These are phyloP conservation scores for Calycina marina DNA, from an alignment of 2,329 filamentous ascomycete genomes.

Conservation along the genomic window DNA sequence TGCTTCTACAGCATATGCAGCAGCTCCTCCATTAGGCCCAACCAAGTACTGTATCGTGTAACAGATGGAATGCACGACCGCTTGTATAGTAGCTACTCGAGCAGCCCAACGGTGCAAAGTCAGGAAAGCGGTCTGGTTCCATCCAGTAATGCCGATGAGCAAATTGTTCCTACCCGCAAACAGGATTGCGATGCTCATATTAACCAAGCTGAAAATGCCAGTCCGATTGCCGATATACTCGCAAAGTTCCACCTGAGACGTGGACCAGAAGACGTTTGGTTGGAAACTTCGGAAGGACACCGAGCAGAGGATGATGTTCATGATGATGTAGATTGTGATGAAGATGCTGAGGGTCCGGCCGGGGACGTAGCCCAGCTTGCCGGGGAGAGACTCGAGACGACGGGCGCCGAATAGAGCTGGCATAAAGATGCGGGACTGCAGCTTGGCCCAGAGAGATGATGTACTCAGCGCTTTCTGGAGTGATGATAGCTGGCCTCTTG, in stretches of 20 bases:
- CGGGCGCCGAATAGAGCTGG: slow-evolving; percentile 1
- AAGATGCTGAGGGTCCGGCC: slow-evolving; percentile 2
- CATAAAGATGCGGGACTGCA: slow-evolving; percentile 1
- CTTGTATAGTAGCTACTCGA: slow-evolving; percentile 29
- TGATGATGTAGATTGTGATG: slow-evolving; percentile 4
- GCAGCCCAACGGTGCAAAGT: slow-evolving; percentile 35
- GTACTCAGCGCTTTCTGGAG: slow-evolving; percentile 1
- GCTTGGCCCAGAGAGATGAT: slow-evolving; percentile 1
- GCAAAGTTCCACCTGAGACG: background rate
- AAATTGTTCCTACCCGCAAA: slow-evolving; percentile 7
- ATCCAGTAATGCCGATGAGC: slow-evolving; percentile 4
- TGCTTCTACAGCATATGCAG: background rate
- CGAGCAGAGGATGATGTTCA: slow-evolving; percentile 7
- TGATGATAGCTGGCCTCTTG: background rate
- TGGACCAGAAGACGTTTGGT: slow-evolving; percentile 2
- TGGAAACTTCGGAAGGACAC: slow-evolving; percentile 1
- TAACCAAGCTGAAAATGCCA: slow-evolving; percentile 6
- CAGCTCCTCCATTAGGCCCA: background rate
- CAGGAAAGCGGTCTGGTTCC: slow-evolving; percentile 13
- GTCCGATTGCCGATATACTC: slow-evolving; percentile 4
- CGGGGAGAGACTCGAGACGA: slow-evolving; percentile 1
- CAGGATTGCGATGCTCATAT: slow-evolving; percentile 5
- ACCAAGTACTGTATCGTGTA: background rate
- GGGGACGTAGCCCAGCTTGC: background rate
- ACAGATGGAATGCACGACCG: slow-evolving; percentile 28